Conservation (phyloP, 2,329 filamentous ascomycete species). For the Ophiostoma piceae region DNA sequence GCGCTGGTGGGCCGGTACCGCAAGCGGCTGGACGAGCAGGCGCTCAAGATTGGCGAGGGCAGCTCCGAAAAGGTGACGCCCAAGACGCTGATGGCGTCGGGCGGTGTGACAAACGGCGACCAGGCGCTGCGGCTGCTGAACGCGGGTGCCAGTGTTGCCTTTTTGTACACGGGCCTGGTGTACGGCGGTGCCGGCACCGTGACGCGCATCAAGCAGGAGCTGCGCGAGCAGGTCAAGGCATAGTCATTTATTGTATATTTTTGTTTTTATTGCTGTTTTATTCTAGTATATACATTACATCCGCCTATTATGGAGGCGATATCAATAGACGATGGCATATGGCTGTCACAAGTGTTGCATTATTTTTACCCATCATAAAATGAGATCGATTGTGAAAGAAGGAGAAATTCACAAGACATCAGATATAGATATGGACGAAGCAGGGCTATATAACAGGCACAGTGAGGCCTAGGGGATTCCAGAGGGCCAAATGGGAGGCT, state of each 20-base stretch:
- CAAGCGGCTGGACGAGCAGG: slow-evolving; percentile 52
- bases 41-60: slow-evolving; percentile 32
- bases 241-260: background rate
- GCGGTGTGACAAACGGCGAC: slow-evolving; percentile 82
- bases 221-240: slow-evolving; percentile 38
- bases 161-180: slow-evolving; percentile 76
- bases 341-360: background rate
- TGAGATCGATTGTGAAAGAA: too few relatives aligned
- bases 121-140: slow-evolving; percentile 78
- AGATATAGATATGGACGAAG: too few relatives aligned
- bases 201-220: slow-evolving; percentile 60
- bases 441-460: too few relatives aligned
- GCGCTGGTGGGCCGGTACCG: slow-evolving; percentile 76
- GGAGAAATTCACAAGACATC: too few relatives aligned
- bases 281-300: background rate
- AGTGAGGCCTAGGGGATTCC: too few relatives aligned
- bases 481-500: too few relatives aligned
- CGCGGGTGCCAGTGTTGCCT: slow-evolving; percentile 83
- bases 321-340: background rate
- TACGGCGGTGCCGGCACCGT: slow-evolving; percentile 61
- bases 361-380: too few relatives aligned
- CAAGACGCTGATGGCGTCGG: slow-evolving; percentile 89
- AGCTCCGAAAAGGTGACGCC: slow-evolving; percentile 20
- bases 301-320: background rate
- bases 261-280: background rate